Percentiles rank a stretch among this genome's conserved stretches.
These are phyloP conservation scores for Trypanosoma mega DNA, from an alignment of 208 protist genomes.

Conservation along the genomic window DNA sequence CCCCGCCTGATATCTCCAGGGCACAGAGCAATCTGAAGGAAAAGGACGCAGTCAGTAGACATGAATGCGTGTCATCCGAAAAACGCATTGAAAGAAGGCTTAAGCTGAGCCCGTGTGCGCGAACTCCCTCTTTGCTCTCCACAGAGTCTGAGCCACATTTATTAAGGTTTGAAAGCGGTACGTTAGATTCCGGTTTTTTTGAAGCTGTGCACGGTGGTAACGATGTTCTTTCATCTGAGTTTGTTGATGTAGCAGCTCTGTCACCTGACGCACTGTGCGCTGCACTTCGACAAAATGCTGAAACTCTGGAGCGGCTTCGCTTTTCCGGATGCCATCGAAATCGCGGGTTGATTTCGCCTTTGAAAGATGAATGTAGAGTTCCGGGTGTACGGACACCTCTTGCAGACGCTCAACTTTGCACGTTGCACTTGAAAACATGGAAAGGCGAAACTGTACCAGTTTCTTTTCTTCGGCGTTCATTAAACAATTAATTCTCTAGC, in stretches of 20 bases:
- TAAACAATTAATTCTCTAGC: too few species aligned
- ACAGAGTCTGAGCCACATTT: neutral
- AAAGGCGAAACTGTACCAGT: too few species aligned
- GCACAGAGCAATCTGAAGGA: too few species aligned
- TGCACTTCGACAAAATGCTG: constrained; percentile 1
- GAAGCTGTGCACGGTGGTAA: neutral
- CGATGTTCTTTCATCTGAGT: neutral
- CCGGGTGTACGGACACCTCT: too few species aligned
- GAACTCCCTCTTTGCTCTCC: neutral
- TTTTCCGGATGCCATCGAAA: neutral
- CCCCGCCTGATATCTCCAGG: too few species aligned
- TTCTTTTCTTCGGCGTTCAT: too few species aligned
- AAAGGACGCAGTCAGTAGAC: too few species aligned
- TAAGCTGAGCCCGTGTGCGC: neutral
- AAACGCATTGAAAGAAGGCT: too few species aligned
- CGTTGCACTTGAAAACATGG: too few species aligned
- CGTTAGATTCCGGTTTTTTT: neutral
- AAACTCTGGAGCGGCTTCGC: neutral
- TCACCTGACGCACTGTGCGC: neutral
- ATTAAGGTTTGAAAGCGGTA: neutral
- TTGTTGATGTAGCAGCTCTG: neutral
- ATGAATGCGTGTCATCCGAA: too few species aligned
- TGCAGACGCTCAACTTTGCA: too few species aligned
- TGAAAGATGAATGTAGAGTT: neutral
- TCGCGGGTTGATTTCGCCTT: neutral